phyloP scores from a whole-genome alignment of 2,329 filamentous ascomycete genomes.

The Penicillium sp. region DNA sequence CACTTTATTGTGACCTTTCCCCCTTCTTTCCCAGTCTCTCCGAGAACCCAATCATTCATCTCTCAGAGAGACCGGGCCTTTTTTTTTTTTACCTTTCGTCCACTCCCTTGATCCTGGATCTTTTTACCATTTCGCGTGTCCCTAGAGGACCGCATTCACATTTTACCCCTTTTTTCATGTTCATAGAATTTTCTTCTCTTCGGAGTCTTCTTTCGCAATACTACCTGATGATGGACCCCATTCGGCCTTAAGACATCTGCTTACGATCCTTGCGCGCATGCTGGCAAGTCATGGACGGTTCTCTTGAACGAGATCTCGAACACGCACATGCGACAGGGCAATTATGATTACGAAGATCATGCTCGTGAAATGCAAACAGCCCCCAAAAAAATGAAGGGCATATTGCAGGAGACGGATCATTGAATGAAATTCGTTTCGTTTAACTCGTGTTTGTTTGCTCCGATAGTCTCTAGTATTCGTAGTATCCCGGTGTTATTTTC shows the following conservation, averaged over 20 bases:
- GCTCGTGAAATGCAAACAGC: background rate
- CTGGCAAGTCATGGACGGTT: slow-evolving; percentile 1
- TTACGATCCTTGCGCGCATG: slow-evolving; percentile 8
- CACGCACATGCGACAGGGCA: slow-evolving; percentile 4
- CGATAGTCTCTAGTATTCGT: background rate
- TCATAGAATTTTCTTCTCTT: slow-evolving; percentile 15
- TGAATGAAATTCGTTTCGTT: slow-evolving; percentile 2
- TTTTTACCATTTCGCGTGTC: slow-evolving; percentile 15
- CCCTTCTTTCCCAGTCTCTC: slow-evolving; percentile 19
- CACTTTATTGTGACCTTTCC: slow-evolving; percentile 8
- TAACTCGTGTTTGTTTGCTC: background rate
- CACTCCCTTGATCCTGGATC: slow-evolving; percentile 15
- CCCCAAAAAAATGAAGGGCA: background rate
- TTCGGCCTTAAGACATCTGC: background rate
- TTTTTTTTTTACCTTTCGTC: slow-evolving; percentile 15
- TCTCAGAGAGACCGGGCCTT: slow-evolving; percentile 2
- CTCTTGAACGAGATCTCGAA: slow-evolving; percentile 11
- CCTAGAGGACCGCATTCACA: slow-evolving; percentile 20
- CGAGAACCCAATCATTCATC: background rate
- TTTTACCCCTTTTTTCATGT: slow-evolving; percentile 12
- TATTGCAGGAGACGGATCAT: background rate
- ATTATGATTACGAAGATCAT: slow-evolving; percentile 6
- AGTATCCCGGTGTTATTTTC: background rate
- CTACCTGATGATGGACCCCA: slow-evolving; percentile 18
- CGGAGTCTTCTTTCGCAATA: slow-evolving; percentile 22